Percentiles rank a stretch among this genome's conserved stretches.
Conservation (phyloP, 2,329 filamentous ascomycete species). For the Alternaria novae-zelandiae region DNA sequence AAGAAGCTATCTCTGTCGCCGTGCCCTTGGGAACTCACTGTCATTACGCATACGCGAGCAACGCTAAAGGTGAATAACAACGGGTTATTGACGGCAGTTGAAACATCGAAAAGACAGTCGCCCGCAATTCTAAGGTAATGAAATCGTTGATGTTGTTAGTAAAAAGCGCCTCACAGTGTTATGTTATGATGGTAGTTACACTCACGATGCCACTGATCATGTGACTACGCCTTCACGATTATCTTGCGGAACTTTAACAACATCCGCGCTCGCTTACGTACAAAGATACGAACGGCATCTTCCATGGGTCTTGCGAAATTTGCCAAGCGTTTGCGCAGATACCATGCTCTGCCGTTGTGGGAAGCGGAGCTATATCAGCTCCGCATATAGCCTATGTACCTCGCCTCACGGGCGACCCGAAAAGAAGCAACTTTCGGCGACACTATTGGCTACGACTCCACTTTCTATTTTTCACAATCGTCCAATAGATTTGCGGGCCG, state of each 20-base stretch:
- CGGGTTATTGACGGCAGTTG: not conserved
- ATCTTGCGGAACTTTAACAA: not conserved
- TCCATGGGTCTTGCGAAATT: not conserved
- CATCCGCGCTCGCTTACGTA: constrained; percentile 1
- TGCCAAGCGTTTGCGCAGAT: not conserved
- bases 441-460: constrained; percentile 12
- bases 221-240: not conserved
- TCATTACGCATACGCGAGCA: not conserved
- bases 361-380: constrained; percentile 20
- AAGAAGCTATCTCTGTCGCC: not conserved
- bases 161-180: not conserved
- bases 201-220: not conserved
- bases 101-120: not conserved
- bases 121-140: not conserved
- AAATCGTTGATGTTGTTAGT: too few relatives aligned
- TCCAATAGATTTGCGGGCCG: constrained; percentile 9
- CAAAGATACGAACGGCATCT: not conserved
- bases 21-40: not conserved
- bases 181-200: not conserved
- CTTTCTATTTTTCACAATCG: constrained; percentile 5
- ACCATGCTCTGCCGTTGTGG: constrained; percentile 1
- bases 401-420: constrained; percentile 13
- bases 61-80: not conserved
- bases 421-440: constrained; percentile 5
- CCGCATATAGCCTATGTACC: constrained; percentile 19